phyloP scores from a whole-genome alignment of 2,329 filamentous ascomycete genomes.

The Cercospora beticola region DNA sequence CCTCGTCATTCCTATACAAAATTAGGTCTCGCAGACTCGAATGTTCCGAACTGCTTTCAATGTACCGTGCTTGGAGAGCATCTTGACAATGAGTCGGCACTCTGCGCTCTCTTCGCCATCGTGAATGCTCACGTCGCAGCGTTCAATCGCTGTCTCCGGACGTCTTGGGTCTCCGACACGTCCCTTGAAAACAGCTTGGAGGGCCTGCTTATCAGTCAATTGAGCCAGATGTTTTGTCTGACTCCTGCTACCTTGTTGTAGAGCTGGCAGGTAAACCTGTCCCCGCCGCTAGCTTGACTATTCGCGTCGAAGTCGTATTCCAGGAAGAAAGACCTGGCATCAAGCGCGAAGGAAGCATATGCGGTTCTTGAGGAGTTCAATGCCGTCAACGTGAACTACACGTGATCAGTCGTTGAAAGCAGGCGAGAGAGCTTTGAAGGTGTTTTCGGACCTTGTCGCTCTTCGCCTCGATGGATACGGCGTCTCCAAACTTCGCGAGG shows the following conservation, averaged over 20 bases:
- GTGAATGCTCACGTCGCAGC: conserved; percentile 71
- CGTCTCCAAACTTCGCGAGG: conserved; percentile 76
- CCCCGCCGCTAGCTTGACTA: conserved; percentile 27
- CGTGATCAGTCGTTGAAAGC: conserved; percentile 15
- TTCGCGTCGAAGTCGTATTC: conserved; percentile 61
- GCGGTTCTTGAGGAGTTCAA: conserved; percentile 79
- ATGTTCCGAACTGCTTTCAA: neutral
- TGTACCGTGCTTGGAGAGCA: conserved; percentile 69
- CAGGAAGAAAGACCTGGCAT: conserved; percentile 68
- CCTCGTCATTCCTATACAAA: conserved; percentile 63
- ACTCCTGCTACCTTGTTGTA: conserved; percentile 61
- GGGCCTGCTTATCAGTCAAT: conserved; percentile 30
- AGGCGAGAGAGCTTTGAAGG: neutral
- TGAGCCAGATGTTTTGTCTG: neutral
- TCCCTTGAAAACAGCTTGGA: conserved; percentile 73
- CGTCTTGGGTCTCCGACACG: conserved; percentile 64
- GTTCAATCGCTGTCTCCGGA: conserved; percentile 68
- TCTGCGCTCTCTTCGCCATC: conserved; percentile 66
- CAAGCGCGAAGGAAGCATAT: conserved; percentile 70
- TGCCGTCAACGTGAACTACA: conserved; percentile 68
- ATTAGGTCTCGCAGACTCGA: conserved; percentile 24
- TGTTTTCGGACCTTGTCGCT: conserved; percentile 59
- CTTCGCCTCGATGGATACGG: conserved; percentile 71
- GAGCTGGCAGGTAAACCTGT: conserved; percentile 69
- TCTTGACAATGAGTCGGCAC: conserved; percentile 72